A percentile compares a stretch with the other conserved stretches of the same genome.
Conservation (phyloP, 2,329 filamentous ascomycete genomes). For the Amphichorda felina region DNA sequence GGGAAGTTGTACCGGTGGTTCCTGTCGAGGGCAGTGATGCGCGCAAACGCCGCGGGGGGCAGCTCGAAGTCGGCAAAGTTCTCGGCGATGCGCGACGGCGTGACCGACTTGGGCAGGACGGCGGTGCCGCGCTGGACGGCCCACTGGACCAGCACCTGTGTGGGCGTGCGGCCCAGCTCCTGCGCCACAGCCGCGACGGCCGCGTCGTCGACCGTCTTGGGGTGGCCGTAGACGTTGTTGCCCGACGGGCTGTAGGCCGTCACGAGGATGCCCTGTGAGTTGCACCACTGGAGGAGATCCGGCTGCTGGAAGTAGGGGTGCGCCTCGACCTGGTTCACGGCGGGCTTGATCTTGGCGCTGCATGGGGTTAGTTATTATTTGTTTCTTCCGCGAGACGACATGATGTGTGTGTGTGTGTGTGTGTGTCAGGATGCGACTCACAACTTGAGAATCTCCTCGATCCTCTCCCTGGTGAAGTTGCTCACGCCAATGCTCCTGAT, state of each 20-base stretch:
- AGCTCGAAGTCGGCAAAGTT: slow-evolving; percentile 38
- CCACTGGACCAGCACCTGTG: slow-evolving; percentile 44
- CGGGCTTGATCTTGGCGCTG: slow-evolving; percentile 31
- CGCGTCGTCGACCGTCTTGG: slow-evolving; percentile 28
- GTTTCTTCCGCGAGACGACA: slow-evolving; percentile 24
- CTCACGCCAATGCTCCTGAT: slow-evolving; percentile 45
- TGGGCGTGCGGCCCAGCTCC: slow-evolving; percentile 35
- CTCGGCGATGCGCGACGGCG: slow-evolving; percentile 52
- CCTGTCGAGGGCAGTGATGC: slow-evolving; percentile 23
- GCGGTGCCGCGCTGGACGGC: slow-evolving; percentile 53
- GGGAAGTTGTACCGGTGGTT: slow-evolving; percentile 30
- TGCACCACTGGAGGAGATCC: slow-evolving; percentile 40
- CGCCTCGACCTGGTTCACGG: slow-evolving; percentile 39
- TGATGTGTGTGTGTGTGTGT: background rate
- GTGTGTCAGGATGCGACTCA: slow-evolving; percentile 16
- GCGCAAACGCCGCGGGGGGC: slow-evolving; percentile 20
- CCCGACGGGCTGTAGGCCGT: slow-evolving; percentile 51
- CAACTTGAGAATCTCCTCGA: slow-evolving; percentile 35
- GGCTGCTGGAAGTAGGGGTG: slow-evolving; percentile 33
- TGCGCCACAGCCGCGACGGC: slow-evolving; percentile 39
- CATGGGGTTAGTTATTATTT: background rate
- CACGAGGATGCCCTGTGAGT: slow-evolving; percentile 35
- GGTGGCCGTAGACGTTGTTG: slow-evolving; percentile 31
- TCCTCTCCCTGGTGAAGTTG: slow-evolving; percentile 42
- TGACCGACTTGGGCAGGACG: slow-evolving; percentile 60